Evolutionary conservation across 495 filamentous ascomycete genomes (phyloP), one percentile per base, ranked within the genome.

Genomic region (Clohesyomyces aquaticus): DNA sequence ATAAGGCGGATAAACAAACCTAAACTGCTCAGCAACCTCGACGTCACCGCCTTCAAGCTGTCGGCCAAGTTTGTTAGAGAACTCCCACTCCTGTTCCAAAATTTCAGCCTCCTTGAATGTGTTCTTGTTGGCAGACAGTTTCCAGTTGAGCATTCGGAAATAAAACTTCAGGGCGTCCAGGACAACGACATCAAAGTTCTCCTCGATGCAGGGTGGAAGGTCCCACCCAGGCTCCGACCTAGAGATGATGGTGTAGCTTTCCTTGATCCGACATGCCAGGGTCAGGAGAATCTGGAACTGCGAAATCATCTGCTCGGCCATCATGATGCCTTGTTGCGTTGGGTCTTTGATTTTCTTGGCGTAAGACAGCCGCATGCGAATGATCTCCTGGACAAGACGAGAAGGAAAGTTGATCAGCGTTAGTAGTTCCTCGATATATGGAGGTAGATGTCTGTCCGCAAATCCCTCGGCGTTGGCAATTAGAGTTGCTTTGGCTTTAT

Each of bases 91-190:
- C 68, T 96, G 93, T 71, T 96, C 93, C 28, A 98, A 77, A 63
- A 98, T 90, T 76, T 98, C 94, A 12, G 94, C 94, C 71, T 98
- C 94, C 72, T 98, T 98, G 82, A 98, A 98, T 0, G 94, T 96
- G 75, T 98, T 98, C 73, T 96, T 97, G 77, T 97, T 98, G 46
- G 91, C 90, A 71, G 91, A 91, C 47, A 98, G 79, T 72, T 97
- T 97, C 90, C 92, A 96, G 69, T 96, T 96, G 53, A 98, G 79
- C 78, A 98, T 88, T 67, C 91, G 90, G 80, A 98, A 98, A 73
- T 98, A 98, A 73, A 96, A 98, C 72, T 92, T 95, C 66, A 98
- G 81, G 0, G 93, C 93, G 72, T 97, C 93, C 52, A 98, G 75
- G 6, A 97, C 91, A n/a, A 94, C 90, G n/a, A 85, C 81, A 71